Percentiles rank a stretch among this genome's conserved stretches.
Conservation (phyloP, 2,329 filamentous ascomycete species). For the Aphanocladium album region DNA sequence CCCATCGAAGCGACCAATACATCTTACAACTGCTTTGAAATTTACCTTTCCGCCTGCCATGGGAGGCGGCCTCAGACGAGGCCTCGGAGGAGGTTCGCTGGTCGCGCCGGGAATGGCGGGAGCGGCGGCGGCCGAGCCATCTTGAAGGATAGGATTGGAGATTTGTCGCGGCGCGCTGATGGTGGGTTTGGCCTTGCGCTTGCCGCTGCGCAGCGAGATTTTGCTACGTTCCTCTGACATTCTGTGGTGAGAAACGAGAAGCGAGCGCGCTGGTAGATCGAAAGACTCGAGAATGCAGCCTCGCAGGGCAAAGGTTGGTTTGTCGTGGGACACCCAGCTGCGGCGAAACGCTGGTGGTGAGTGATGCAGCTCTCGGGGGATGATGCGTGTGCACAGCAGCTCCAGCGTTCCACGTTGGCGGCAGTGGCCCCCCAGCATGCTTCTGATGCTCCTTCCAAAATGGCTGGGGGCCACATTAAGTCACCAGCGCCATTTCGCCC, state of each 20-base stretch:
- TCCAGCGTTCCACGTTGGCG: not conserved
- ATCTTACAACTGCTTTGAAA: constrained; percentile 11
- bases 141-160: constrained; percentile 53
- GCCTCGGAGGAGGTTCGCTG: constrained; percentile 28
- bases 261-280: not conserved
- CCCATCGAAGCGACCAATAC: constrained; percentile 3
- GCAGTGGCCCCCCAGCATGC: not conserved
- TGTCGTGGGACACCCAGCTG: constrained; percentile 5
- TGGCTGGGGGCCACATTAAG: not conserved
- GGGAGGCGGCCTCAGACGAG: constrained; percentile 44
- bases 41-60: constrained; percentile 52
- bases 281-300: not conserved
- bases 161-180: constrained; percentile 62
- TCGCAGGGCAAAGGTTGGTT: not conserved
- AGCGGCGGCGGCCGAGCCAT: constrained; percentile 29
- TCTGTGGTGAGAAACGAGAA: constrained; percentile 15
- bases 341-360: not conserved
- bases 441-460: not conserved
- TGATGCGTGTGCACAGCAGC: not conserved
- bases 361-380: not conserved
- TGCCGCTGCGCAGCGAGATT: constrained; percentile 59
- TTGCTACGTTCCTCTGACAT: constrained; percentile 61
- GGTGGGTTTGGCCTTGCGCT: constrained; percentile 55
- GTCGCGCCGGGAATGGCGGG: constrained; percentile 20
- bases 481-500: not conserved